Evolutionary conservation across 495 filamentous ascomycete genomes (phyloP).

Genomic region (Paragyromitra xinjiangensis): DNA sequence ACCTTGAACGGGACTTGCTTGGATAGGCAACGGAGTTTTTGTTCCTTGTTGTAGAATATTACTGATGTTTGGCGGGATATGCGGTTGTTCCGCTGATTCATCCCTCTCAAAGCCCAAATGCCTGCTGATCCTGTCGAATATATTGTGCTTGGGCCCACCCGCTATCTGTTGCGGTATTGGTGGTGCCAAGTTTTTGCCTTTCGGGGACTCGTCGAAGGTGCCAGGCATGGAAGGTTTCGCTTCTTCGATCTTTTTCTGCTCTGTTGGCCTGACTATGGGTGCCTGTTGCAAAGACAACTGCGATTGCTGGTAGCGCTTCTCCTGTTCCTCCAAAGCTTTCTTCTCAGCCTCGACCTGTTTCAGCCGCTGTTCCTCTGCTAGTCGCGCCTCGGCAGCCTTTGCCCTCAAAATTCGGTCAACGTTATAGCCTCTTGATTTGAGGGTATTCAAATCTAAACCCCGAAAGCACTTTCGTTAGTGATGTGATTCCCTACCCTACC

Average conservation of each 20-base stretch:
- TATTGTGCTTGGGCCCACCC: slow-evolving; percentile 59
- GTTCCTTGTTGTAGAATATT: slow-evolving; percentile 8
- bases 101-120: slow-evolving; percentile 70
- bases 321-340: slow-evolving; percentile 69
- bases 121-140: slow-evolving; percentile 73
- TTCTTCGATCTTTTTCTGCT: slow-evolving; percentile 57
- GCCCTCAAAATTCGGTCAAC: slow-evolving; percentile 88
- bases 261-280: slow-evolving; percentile 57
- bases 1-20: slow-evolving; percentile 51
- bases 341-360: slow-evolving; percentile 80
- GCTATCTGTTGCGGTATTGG: slow-evolving; percentile 39
- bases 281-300: slow-evolving; percentile 58
- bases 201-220: slow-evolving; percentile 70
- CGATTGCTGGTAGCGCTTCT: slow-evolving; percentile 66
- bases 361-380: slow-evolving; percentile 81
- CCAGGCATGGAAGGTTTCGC: slow-evolving; percentile 68
- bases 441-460: slow-evolving; percentile 71
- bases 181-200: slow-evolving; percentile 58
- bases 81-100: slow-evolving; percentile 59
- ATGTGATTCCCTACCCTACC: background rate
- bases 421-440: slow-evolving; percentile 88
- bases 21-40: slow-evolving; percentile 52
- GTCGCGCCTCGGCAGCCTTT: slow-evolving; percentile 81
- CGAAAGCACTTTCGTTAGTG: slow-evolving; percentile 7
- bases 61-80: slow-evolving; percentile 57